Evolutionary conservation across 768 basidiomycete species (phyloP).

Genomic region (Boletus tomentosulus): DNA sequence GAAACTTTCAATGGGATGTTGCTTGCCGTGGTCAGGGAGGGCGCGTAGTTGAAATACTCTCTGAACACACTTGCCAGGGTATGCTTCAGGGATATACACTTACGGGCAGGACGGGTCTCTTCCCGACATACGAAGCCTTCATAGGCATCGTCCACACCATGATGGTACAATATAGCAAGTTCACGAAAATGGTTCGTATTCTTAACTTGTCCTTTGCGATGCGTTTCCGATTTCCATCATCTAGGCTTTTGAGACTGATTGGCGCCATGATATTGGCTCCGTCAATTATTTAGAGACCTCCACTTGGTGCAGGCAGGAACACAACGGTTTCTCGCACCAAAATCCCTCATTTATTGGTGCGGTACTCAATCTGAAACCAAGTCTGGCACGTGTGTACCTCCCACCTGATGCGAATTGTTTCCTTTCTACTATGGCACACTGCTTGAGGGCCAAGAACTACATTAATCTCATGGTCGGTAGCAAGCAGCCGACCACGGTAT

Average conservation of each 20-base stretch:
- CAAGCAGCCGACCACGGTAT: slow-evolving; percentile 79
- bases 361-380: slow-evolving; percentile 73
- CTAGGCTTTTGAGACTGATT: slow-evolving; percentile 56
- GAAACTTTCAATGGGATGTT: slow-evolving; percentile 86
- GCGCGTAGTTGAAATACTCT: slow-evolving; percentile 83
- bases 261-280: slow-evolving; percentile 68
- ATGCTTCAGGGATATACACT: slow-evolving; percentile 93
- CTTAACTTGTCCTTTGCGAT: background rate
- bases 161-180: slow-evolving; percentile 89
- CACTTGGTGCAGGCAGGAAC: slow-evolving; percentile 81
- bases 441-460: slow-evolving; percentile 79
- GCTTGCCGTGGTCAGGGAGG: slow-evolving; percentile 66
- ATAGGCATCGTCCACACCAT: slow-evolving; percentile 86
- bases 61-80: slow-evolving; percentile 84
- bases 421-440: slow-evolving; percentile 80
- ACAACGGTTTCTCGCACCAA: slow-evolving; percentile 90
- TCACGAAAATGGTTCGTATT: slow-evolving; percentile 67
- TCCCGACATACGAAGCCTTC: slow-evolving; percentile 92
- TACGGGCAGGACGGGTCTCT: slow-evolving; percentile 78
- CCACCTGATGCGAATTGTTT: slow-evolving; percentile 91
- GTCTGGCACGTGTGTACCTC: slow-evolving; percentile 71
- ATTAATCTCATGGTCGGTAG: slow-evolving; percentile 86
- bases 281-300: slow-evolving; percentile 88
- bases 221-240: background rate
- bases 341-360: slow-evolving; percentile 84